Base-by-base conservation (phyloP, 345 rosid genomes). In the Durio zibethinus region DNA sequence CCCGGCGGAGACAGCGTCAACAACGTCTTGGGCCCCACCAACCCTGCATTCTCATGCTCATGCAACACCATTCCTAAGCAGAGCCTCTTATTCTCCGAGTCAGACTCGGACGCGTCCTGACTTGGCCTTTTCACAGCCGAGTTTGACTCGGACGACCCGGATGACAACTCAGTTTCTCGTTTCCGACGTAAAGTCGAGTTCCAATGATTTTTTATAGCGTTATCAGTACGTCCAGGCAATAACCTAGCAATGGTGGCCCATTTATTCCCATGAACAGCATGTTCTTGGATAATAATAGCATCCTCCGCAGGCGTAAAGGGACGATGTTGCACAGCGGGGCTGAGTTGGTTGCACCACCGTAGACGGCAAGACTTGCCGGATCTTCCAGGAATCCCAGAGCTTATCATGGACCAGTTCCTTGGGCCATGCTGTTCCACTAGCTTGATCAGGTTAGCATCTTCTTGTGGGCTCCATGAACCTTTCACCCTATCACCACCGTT, bases 321-420 rank as follows among this genome's bases (percentile, higher is more conserved):
- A 0, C 87, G 91, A 82, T 90, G 94, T 75, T 87, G 94, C 36
- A 87, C 91, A 31, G 78, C 68, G 6, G 92, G 94, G 33, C 90
- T 82, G 54, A 90, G 92, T 86, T 90, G 94, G 79, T 90, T 87
- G 75, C 94, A 90, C 94, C 94, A 89, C 3, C 94, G 79, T 4
- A 90, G 82, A 11, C 94, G 82, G 80, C 92, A 90, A 1, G 92
- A 90, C 81, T 90, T 90, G 3, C 94, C 92, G 0, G 91, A 88
- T 1, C 94, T 82, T 18, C 94, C 92, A 0, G 94, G 92, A 20
- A 89, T 82, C 27, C 87, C 86, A 1, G 82, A 48, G 82, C 92
- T 89, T 31, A 89, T 89, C 79, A 86, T 35, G 68, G 92, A 87
- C 92, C 94, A 90, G 72, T 90, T 90, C 57, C 90, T 82, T 2